Percentiles rank a stretch among this genome's conserved stretches.
phyloP scores from a whole-genome alignment of 495 filamentous ascomycete species.

The Bombardia bombarda region DNA sequence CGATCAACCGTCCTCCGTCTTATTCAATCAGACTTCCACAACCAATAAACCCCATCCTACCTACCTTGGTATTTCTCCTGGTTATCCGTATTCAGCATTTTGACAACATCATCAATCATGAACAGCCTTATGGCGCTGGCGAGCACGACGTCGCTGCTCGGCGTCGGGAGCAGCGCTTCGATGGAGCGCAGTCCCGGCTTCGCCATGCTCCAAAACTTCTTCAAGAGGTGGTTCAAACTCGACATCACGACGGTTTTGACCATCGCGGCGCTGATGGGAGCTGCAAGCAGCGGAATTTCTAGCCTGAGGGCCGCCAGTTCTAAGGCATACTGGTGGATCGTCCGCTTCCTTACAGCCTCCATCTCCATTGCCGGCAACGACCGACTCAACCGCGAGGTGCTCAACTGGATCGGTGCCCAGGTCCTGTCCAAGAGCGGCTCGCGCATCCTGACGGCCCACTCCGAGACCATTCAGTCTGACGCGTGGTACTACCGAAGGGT shows the following conservation, averaged over 20 bases:
- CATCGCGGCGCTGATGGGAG: slow-evolving; percentile 23
- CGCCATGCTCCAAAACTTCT: slow-evolving; percentile 15
- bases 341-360: slow-evolving; percentile 33
- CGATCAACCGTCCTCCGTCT: too few species aligned
- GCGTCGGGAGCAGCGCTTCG: neutral
- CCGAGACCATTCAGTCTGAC: slow-evolving; percentile 25
- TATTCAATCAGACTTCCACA: too few species aligned
- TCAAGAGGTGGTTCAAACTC: slow-evolving; percentile 22
- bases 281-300: slow-evolving; percentile 16
- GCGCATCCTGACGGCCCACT: slow-evolving; percentile 34
- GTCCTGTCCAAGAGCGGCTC: slow-evolving; percentile 26
- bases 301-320: slow-evolving; percentile 13
- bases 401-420: slow-evolving; percentile 35
- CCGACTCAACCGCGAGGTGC: slow-evolving; percentile 34
- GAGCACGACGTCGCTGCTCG: slow-evolving; percentile 17
- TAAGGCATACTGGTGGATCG: slow-evolving; percentile 32
- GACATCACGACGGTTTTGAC: slow-evolving; percentile 25
- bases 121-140: slow-evolving; percentile 19
- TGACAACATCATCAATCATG: too few species aligned
- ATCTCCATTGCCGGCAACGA: slow-evolving; percentile 33
- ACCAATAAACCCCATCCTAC: too few species aligned
- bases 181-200: slow-evolving; percentile 18
- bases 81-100: too few species aligned
- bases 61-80: too few species aligned
- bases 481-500: slow-evolving; percentile 18